Base-by-base conservation (phyloP, 805 yeast genomes). In the Pichia rugopelliculosa region DNA sequence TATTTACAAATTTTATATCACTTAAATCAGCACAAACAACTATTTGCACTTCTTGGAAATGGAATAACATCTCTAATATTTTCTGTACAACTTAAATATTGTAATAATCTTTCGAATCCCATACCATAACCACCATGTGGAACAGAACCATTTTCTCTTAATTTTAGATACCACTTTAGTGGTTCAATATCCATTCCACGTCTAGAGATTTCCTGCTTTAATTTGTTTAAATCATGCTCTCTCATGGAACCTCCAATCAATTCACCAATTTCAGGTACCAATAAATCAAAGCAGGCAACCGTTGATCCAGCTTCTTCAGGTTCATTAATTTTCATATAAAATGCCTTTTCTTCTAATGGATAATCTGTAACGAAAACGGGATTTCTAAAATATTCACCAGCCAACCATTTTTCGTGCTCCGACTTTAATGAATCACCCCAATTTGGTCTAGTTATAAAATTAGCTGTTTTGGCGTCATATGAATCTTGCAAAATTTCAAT, bases 61-160 rank as follows among this genome's bases (percentile, higher is more conserved):
- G 96, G 87, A 21, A 87, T 81, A 9, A 86, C 85, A 57, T 93
- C 99, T 55, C 86, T 75, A 39, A 93, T 79, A 60, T 90, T 93
- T 26, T 83, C 90, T 18, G 83, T 71, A 4, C 82, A 88, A 8
- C 81, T 73, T 47, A 89, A 67, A 55, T 82, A 90, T 46, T 84
- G 79, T 15, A 93, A 63, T 26, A 93, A 66, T 50, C 99, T 71
- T 63, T 93, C 99, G 55, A 90, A 79, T 0, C 99, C 99, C 72
- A 93, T 70, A 0, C 99, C 99, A 66, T 84, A 93, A 0, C 99
- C 99, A 42, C 99, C 99, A 61, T 91, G 98, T 0, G 97, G 96
- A 21, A 82, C 82, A 3, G 85, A 70, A 0, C 97, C 98, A 56
- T 84, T 81, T 51, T 70, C 70, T 50, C 99, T 72, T 9, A 85